Evolutionary conservation across 768 basidiomycete species (phyloP).

Genomic region (Jaapia argillacea): DNA sequence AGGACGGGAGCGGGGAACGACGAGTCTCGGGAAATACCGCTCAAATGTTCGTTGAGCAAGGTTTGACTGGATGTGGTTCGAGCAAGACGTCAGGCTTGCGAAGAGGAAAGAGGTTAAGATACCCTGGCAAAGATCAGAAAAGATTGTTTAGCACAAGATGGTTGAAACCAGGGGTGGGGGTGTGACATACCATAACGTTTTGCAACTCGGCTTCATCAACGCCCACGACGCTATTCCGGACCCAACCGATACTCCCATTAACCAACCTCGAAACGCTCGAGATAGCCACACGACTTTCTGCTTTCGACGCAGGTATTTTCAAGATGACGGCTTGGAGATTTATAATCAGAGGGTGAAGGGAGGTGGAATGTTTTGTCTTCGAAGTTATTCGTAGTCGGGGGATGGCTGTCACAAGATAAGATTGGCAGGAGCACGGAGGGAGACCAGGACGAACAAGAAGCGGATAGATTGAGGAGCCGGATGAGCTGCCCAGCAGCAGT

Average conservation of each 20-base stretch:
- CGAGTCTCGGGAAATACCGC: constrained; percentile 33
- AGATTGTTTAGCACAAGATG: not conserved
- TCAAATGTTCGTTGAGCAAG: constrained; percentile 40
- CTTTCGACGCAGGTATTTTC: not conserved
- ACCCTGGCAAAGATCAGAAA: not conserved
- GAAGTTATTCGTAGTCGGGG: not conserved
- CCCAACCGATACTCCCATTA: not conserved
- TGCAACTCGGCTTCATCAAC: not conserved
- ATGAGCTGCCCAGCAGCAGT: constrained; percentile 10
- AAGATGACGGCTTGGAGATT: not conserved
- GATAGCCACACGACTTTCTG: not conserved
- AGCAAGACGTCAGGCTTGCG: constrained; percentile 22
- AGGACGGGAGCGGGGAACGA: no score
- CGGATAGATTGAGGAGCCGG: constrained; percentile 15
- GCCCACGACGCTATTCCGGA: not conserved
- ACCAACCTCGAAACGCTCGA: no score
- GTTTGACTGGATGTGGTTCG: constrained; percentile 28
- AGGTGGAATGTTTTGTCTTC: not conserved
- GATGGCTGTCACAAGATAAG: constrained; percentile 5
- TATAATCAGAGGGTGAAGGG: not conserved
- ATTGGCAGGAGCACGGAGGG: not conserved
- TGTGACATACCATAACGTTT: not conserved
- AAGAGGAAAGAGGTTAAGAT: constrained; percentile 16
- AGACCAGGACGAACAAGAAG: constrained; percentile 8
- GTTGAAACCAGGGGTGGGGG: not conserved